Evolutionary conservation across 75 land plant species (phyloP).

Genomic region (Adiantum capillusveneris): DNA sequence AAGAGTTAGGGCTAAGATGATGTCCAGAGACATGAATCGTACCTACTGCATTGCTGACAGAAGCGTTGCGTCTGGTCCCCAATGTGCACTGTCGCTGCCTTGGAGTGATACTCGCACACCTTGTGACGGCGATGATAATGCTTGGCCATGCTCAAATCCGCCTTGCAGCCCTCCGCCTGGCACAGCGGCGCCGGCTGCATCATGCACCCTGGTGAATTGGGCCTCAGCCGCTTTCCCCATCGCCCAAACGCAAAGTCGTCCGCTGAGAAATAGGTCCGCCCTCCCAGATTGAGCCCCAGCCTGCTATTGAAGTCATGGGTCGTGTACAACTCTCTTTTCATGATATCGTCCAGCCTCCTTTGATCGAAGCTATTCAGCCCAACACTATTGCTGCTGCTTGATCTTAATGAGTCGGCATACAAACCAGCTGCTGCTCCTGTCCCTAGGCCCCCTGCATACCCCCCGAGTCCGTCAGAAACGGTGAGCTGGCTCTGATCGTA

Average conservation of each 20-base stretch:
- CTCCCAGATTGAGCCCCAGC: conserved; percentile 60
- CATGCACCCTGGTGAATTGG: conserved; percentile 9
- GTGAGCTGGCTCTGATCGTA: no score
- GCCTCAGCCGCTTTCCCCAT: conserved; percentile 19
- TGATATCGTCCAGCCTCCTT: no score
- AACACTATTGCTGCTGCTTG: no score
- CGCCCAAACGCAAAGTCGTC: conserved; percentile 27
- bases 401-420: no score
- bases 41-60: conserved; percentile 65
- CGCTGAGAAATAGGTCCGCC: conserved; percentile 57
- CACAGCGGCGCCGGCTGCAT: conserved; percentile 17
- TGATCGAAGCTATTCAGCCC: no score
- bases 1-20: not conserved
- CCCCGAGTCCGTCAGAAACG: no score
- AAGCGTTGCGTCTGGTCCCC: conserved; percentile 40
- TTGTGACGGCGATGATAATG: conserved; percentile 52
- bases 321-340: no score
- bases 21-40: not conserved
- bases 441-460: no score
- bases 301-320: not conserved
- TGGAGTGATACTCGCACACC: conserved; percentile 49
- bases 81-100: conserved; percentile 35
- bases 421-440: no score
- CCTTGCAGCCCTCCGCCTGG: conserved; percentile 52
- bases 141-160: conserved; percentile 44